Evolutionary conservation across 306 rosid species (phyloP).

Genomic region (Lablab purpureus): DNA sequence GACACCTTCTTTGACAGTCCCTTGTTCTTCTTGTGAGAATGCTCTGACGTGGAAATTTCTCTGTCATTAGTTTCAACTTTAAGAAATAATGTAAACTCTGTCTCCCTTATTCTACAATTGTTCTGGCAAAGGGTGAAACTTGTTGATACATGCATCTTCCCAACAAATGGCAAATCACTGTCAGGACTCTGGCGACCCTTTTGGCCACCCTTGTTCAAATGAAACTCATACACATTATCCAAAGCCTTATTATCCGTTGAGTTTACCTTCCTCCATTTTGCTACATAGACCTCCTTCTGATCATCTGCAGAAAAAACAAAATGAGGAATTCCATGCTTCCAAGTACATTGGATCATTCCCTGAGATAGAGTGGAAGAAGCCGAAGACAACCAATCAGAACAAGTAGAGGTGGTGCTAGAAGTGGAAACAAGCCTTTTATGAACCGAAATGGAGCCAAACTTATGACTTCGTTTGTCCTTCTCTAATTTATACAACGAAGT

Average conservation of each 20-base stretch:
- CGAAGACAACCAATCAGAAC: constrained; percentile 64
- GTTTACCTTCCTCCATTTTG: constrained; percentile 62
- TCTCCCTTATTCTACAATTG: constrained; percentile 67
- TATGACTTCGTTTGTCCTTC: constrained; percentile 55
- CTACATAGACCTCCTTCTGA: constrained; percentile 74
- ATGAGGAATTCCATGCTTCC: constrained; percentile 85
- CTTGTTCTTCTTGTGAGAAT: constrained; percentile 65
- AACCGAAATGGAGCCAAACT: constrained; percentile 49
- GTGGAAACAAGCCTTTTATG: constrained; percentile 63
- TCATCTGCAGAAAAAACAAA: constrained; percentile 84
- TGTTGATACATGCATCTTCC: constrained; percentile 84
- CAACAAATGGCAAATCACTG: constrained; percentile 61
- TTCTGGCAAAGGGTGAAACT: constrained; percentile 68
- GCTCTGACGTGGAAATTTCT: constrained; percentile 58
- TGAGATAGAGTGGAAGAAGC: constrained; percentile 58
- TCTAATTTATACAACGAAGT: constrained; percentile 57
- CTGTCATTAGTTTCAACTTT: constrained; percentile 54
- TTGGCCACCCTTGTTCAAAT: constrained; percentile 66
- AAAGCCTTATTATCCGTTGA: constrained; percentile 58
- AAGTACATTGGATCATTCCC: constrained; percentile 94
- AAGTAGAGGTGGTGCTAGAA: constrained; percentile 65
- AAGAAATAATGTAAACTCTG: constrained; percentile 73
- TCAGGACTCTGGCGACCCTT: constrained; percentile 55
- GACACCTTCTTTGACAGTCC: constrained; percentile 75
- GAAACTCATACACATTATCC: constrained; percentile 73